Evolutionary conservation across 1,139 yeast genomes (phyloP).

Genomic region (Casaregolazyma suthepensis): DNA sequence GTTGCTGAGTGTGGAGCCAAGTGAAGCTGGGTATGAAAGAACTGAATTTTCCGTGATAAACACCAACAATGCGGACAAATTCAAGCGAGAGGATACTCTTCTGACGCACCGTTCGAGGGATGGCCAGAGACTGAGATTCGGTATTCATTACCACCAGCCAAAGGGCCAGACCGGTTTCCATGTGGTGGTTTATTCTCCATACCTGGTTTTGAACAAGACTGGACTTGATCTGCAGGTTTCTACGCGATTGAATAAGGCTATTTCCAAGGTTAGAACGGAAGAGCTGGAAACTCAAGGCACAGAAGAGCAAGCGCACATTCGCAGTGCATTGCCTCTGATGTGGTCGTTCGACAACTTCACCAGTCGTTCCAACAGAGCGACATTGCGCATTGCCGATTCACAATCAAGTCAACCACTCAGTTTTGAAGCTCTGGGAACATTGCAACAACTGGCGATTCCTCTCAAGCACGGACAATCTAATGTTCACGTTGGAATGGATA

Average conservation of each 20-base stretch:
- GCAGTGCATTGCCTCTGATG: constrained; percentile 50
- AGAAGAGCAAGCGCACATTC: constrained; percentile 29
- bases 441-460: constrained; percentile 58
- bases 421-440: constrained; percentile 87
- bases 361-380: constrained; percentile 62
- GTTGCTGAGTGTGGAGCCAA: constrained; percentile 65
- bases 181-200: constrained; percentile 76
- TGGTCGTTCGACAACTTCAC: constrained; percentile 66
- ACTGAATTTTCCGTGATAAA: constrained; percentile 76
- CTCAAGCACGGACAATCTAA: constrained; percentile 54
- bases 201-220: constrained; percentile 74
- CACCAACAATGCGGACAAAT: constrained; percentile 48
- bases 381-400: constrained; percentile 64
- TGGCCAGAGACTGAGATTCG: constrained; percentile 62
- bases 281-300: constrained; percentile 25
- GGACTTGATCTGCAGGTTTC: constrained; percentile 57
- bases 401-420: constrained; percentile 72
- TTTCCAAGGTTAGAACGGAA: constrained; percentile 28
- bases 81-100: constrained; percentile 47
- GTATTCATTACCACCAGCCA: constrained; percentile 51
- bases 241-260: constrained; percentile 48
- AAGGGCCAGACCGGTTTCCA: constrained; percentile 22
- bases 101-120: constrained; percentile 35
- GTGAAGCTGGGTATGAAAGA: constrained; percentile 54
- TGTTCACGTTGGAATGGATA: constrained; percentile 66